phyloP scores from a whole-genome alignment of 768 basidiomycete species.

The Pleurotus eryngii region DNA sequence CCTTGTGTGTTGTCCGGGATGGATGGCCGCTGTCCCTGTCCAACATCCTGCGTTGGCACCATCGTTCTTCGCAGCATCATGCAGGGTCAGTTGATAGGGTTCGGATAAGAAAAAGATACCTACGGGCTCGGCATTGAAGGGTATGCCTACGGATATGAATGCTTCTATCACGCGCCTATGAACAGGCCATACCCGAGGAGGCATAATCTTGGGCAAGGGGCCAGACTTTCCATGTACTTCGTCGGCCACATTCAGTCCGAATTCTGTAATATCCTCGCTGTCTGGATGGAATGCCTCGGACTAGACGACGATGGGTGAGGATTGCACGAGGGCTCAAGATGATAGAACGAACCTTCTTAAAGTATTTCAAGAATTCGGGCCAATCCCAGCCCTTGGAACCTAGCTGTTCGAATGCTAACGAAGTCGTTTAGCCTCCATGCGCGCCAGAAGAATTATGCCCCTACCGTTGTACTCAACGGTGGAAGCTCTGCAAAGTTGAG shows the following conservation, averaged over 20 bases:
- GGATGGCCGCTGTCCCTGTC: not conserved
- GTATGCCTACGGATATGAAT: constrained; percentile 5
- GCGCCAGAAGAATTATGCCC: not conserved
- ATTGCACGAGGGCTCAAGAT: not conserved
- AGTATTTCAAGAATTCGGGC: constrained; percentile 5
- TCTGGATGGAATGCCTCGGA: not conserved
- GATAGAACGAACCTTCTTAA: constrained; percentile 3
- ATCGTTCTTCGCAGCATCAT: not conserved
- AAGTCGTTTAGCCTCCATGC: not conserved
- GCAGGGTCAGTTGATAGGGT: too few species aligned
- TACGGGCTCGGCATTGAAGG: constrained; percentile 7
- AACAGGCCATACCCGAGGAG: constrained; percentile 4
- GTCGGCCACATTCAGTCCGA: not conserved
- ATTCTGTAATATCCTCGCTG: not conserved
- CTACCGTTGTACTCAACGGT: constrained; percentile 4
- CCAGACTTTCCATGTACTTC: constrained; percentile 11
- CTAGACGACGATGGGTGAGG: not conserved
- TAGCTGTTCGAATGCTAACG: constrained; percentile 2
- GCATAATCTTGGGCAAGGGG: constrained; percentile 12
- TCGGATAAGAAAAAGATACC: not conserved
- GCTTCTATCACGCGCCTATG: constrained; percentile 5
- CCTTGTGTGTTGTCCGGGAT: not conserved
- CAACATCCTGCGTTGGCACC: not conserved
- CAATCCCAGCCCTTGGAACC: constrained; percentile 2
- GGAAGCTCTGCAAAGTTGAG: not conserved